Conservation (phyloP, 192 early-diverging fungal species). For the Gamsiella multidivaricata region DNA sequence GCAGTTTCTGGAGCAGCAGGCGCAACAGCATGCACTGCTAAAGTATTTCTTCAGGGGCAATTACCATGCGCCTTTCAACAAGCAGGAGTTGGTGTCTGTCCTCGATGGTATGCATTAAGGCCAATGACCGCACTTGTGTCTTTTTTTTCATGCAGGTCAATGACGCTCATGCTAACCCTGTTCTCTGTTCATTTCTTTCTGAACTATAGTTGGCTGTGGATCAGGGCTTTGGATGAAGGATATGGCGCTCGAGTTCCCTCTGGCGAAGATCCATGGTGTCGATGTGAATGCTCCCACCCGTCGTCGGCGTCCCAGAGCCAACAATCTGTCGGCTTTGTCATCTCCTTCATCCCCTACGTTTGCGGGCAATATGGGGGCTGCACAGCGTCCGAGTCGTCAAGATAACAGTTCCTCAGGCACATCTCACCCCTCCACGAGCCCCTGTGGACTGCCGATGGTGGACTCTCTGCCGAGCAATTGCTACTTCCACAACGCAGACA, state of each 20-base stretch:
- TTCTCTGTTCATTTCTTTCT: background rate
- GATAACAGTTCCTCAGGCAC: background rate
- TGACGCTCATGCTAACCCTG: background rate
- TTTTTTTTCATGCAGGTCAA: background rate
- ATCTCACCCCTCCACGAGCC: too few species aligned
- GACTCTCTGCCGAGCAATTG: slow-evolving; percentile 56
- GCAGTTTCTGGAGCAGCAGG: slow-evolving; percentile 33
- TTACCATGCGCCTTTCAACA: slow-evolving; percentile 38
- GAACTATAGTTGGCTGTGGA: slow-evolving; percentile 34
- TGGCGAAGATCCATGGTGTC: slow-evolving; percentile 47
- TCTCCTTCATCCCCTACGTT: background rate
- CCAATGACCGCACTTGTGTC: background rate
- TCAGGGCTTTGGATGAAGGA: slow-evolving; percentile 48
- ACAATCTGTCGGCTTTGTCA: background rate
- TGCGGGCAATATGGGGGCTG: background rate
- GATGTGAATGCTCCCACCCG: slow-evolving; percentile 32
- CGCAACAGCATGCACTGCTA: slow-evolving; percentile 37
- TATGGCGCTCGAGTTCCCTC: slow-evolving; percentile 49
- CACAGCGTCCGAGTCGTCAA: background rate
- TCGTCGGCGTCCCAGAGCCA: slow-evolving; percentile 19
- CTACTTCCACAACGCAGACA: slow-evolving; percentile 56
- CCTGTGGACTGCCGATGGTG: background rate
- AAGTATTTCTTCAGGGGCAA: slow-evolving; percentile 52
- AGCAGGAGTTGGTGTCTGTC: slow-evolving; percentile 30
- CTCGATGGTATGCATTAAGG: slow-evolving; percentile 35